A percentile compares a stretch with the other conserved stretches of the same genome.
Evolutionary conservation across 441 rosid genomes (phyloP).

Genomic region (Gossypium gossypioides): DNA sequence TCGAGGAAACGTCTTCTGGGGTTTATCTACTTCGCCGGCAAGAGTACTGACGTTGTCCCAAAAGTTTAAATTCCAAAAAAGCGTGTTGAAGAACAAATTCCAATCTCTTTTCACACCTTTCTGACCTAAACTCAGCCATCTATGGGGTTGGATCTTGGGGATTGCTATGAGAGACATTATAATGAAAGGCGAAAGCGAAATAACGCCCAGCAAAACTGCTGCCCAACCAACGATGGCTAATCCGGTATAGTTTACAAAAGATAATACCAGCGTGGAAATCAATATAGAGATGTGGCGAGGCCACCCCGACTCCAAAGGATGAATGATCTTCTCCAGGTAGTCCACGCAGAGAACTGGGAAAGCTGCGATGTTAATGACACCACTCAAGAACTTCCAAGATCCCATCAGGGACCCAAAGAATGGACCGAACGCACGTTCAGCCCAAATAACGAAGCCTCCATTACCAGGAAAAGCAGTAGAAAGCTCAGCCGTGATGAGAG

Average conservation of each 20-base stretch:
- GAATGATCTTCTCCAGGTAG: constrained; percentile 46
- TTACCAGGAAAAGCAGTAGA: constrained; percentile 69
- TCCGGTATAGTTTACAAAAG: constrained; percentile 58
- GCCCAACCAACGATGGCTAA: constrained; percentile 55
- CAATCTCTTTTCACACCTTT: constrained; percentile 56
- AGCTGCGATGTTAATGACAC: constrained; percentile 71
- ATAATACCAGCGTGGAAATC: constrained; percentile 36
- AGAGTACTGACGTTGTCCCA: constrained; percentile 76
- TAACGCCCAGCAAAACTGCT: constrained; percentile 47
- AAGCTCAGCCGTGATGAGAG: constrained; percentile 58
- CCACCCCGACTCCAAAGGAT: constrained; percentile 44
- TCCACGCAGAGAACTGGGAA: constrained; percentile 58
- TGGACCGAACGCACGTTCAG: constrained; percentile 64
- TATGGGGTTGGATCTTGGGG: constrained; percentile 53
- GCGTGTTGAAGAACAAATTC: constrained; percentile 67
- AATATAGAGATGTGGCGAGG: constrained; percentile 44
- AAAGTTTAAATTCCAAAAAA: constrained; percentile 81
- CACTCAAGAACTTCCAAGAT: constrained; percentile 63
- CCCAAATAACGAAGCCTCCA: constrained; percentile 83
- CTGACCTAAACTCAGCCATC: constrained; percentile 58
- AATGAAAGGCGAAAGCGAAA: constrained; percentile 60
- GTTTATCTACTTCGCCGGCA: constrained; percentile 77
- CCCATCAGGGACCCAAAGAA: constrained; percentile 76
- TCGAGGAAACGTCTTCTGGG: constrained; percentile 50
- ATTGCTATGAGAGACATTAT: constrained; percentile 53